Evolutionary conservation across 805 yeast species (phyloP).

Genomic region (Candida cerambycidarum): DNA sequence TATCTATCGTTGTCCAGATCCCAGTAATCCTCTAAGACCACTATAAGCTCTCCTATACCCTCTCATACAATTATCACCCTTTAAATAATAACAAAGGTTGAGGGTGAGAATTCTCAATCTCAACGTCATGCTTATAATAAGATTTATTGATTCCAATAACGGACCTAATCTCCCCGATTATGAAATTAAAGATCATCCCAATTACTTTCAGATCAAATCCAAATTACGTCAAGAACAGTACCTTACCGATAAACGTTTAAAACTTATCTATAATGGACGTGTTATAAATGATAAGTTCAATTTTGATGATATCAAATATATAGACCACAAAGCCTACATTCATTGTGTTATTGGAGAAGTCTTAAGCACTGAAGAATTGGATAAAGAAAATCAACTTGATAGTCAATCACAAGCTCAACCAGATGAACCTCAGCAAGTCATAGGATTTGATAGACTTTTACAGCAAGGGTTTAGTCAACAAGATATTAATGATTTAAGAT

Average conservation of each 20-base stretch:
- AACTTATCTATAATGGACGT: conserved; percentile 69
- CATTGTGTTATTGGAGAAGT: conserved; percentile 80
- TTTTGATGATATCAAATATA: conserved; percentile 41
- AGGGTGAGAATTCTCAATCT: too few species aligned
- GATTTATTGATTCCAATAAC: conserved; percentile 16
- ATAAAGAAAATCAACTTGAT: conserved; percentile 60
- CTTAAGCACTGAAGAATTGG: conserved; percentile 53
- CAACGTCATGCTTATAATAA: conserved; percentile 8
- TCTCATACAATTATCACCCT: too few species aligned
- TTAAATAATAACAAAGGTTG: too few species aligned
- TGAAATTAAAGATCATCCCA: conserved; percentile 4
- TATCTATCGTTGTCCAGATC: too few species aligned
- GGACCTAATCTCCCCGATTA: conserved; percentile 6
- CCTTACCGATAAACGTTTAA: conserved; percentile 47
- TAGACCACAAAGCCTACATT: conserved; percentile 45
- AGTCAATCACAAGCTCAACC: conserved; percentile 43
- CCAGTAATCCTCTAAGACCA: too few species aligned
- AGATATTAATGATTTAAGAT: conserved; percentile 69
- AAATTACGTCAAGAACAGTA: conserved; percentile 25
- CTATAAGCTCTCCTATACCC: too few species aligned
- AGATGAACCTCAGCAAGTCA: conserved; percentile 65
- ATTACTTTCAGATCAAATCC: conserved; percentile 13
- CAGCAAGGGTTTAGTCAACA: conserved; percentile 81
- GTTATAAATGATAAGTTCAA: conserved; percentile 59
- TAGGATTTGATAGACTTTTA: conserved; percentile 82